Percentiles rank a stretch among this genome's conserved stretches.
Evolutionary conservation across 2,329 filamentous ascomycete species (phyloP).

Genomic region (Exutisphaerella laricina): DNA sequence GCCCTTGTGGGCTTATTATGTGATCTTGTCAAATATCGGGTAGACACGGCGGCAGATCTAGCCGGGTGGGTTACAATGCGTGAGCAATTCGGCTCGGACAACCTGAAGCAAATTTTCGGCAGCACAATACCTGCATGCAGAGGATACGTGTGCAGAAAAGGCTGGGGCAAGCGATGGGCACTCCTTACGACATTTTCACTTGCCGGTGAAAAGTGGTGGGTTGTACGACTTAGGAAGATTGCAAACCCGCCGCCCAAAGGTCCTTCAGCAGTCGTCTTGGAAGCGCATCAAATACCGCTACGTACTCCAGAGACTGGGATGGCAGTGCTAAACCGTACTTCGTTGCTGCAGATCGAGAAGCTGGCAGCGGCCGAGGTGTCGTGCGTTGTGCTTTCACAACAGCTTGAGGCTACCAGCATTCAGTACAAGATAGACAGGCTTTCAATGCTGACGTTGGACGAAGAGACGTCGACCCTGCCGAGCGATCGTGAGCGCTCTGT

Average conservation of each 20-base stretch:
- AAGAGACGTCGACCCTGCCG: background rate
- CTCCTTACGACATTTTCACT: conserved; percentile 65
- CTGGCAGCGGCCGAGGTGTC: conserved; percentile 35
- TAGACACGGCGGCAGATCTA: conserved; percentile 55
- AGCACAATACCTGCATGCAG: conserved; percentile 58
- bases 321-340: conserved; percentile 13
- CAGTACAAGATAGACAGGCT: conserved; percentile 21
- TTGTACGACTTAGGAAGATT: conserved; percentile 52
- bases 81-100: conserved; percentile 46
- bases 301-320: background rate
- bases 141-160: conserved; percentile 60
- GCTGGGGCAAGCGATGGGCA: conserved; percentile 68
- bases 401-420: conserved; percentile 22
- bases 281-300: conserved; percentile 14
- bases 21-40: conserved; percentile 49
- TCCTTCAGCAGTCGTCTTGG: conserved; percentile 15
- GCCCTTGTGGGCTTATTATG: conserved; percentile 12
- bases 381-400: conserved; percentile 23
- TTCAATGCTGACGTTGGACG: conserved; percentile 9
- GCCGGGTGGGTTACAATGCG: conserved; percentile 57
- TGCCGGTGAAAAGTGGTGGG: conserved; percentile 73
- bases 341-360: conserved; percentile 34
- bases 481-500: background rate
- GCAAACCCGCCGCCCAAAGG: conserved; percentile 5
- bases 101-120: conserved; percentile 56